Conservation (phyloP, 495 filamentous ascomycete genomes). For the Penicillium herquei region DNA sequence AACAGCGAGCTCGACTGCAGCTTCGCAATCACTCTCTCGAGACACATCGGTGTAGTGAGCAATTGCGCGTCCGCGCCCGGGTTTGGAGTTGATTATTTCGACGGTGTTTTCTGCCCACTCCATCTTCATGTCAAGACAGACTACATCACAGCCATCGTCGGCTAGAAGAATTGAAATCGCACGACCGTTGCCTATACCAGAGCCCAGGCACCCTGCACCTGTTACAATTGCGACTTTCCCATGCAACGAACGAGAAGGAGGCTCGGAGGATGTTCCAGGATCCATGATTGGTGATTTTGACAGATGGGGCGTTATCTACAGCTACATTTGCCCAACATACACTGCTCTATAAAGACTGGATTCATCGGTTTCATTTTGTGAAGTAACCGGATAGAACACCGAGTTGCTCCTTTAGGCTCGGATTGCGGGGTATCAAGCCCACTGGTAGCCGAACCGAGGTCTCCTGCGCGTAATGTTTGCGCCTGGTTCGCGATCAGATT, state of each 20-base stretch:
- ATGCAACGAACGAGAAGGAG: constrained; percentile 27
- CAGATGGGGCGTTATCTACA: too few relatives aligned
- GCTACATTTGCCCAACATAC: neutral
- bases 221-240: constrained; percentile 59
- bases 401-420: constrained; percentile 2
- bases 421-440: constrained; percentile 15
- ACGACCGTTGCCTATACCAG: constrained; percentile 58
- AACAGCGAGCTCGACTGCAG: constrained; percentile 36
- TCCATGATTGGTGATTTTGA: constrained; percentile 15
- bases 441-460: constrained; percentile 25
- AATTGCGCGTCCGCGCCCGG: constrained; percentile 28
- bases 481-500: too few relatives aligned
- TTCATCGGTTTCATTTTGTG: neutral
- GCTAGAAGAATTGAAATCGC: constrained; percentile 58
- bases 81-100: constrained; percentile 40
- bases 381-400: constrained; percentile 4
- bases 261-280: constrained; percentile 15
- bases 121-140: constrained; percentile 52
- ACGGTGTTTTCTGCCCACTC: constrained; percentile 48
- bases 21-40: constrained; percentile 42
- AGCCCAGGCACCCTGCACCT: constrained; percentile 52
- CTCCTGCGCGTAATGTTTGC: neutral
- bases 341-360: neutral
- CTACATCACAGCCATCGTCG: constrained; percentile 50
- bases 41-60: constrained; percentile 51